Percentiles rank a stretch among this genome's conserved stretches.
Evolutionary conservation across 257 asterid genomes (phyloP).

Genomic region (Apocynum venetum): DNA sequence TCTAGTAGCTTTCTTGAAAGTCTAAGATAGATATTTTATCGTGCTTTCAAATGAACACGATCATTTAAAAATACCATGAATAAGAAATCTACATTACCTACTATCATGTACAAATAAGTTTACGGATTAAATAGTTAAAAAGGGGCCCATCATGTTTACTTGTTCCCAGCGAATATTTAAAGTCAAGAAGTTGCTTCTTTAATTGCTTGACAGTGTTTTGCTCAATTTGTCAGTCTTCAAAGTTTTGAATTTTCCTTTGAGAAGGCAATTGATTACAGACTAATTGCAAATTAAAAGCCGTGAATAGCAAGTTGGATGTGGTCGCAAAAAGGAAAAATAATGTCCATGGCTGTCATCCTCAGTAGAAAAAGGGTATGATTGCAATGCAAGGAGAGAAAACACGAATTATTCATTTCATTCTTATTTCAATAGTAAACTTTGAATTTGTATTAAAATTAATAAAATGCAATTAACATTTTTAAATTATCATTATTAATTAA

Average conservation of each 20-base stretch:
- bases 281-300: not conserved
- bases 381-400: not conserved
- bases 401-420: not conserved
- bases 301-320: not conserved
- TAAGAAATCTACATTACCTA: not conserved
- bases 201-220: not conserved
- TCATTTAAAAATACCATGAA: not conserved
- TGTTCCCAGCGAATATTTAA: not conserved
- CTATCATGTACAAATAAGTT: not conserved
- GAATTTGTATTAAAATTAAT: too few species aligned
- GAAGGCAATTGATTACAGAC: not conserved
- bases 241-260: not conserved
- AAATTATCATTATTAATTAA: too few species aligned
- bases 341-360: not conserved
- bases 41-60: not conserved
- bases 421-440: too few species aligned
- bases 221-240: not conserved
- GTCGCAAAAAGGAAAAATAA: not conserved
- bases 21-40: not conserved
- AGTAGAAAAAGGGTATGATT: not conserved
- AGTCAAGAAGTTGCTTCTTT: not conserved
- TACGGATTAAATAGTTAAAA: not conserved
- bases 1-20: not conserved
- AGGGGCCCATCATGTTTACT: not conserved
- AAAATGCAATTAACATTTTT: too few species aligned